Evolutionary conservation across 225 moss, liverwort and hornwort genomes (phyloP).

Genomic region (Lunularia cruciata): DNA sequence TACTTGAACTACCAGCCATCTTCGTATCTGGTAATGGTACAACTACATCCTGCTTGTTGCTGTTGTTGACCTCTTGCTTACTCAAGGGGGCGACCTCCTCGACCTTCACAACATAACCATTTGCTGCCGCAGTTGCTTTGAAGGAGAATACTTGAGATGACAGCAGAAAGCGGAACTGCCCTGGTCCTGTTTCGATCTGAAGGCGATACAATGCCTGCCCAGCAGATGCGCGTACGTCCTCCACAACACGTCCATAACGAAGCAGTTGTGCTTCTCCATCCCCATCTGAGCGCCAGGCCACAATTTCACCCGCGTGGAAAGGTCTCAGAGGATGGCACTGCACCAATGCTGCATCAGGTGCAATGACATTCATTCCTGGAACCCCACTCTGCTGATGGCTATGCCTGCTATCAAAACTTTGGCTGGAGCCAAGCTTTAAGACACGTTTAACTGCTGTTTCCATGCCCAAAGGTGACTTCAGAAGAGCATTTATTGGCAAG

Average conservation of each 20-base stretch:
- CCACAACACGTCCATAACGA: constrained; percentile 72
- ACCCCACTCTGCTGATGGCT: constrained; percentile 57
- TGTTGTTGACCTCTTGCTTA: constrained; percentile 10
- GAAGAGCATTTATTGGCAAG: constrained; percentile 60
- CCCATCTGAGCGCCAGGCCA: constrained; percentile 77
- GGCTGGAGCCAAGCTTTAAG: constrained; percentile 56
- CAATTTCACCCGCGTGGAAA: constrained; percentile 80
- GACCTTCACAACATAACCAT: constrained; percentile 25
- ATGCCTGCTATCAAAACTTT: constrained; percentile 26
- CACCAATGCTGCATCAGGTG: constrained; percentile 65
- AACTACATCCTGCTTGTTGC: constrained; percentile 9
- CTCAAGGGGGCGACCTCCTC: constrained; percentile 13
- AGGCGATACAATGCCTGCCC: constrained; percentile 85
- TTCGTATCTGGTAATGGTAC: constrained; percentile 14
- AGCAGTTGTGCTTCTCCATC: constrained; percentile 50
- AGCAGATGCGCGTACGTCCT: constrained; percentile 76
- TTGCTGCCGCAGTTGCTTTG: constrained; percentile 61
- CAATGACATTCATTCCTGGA: constrained; percentile 63
- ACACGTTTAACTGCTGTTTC: constrained; percentile 54
- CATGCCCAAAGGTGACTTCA: constrained; percentile 56
- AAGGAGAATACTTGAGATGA: constrained; percentile 85
- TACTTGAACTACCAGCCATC: constrained; percentile 9
- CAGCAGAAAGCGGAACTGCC: constrained; percentile 59
- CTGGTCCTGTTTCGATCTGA: constrained; percentile 73
- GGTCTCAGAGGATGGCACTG: constrained; percentile 85